Base-by-base conservation (phyloP, 1,139 yeast species). In the Pneumocystis jirovecii region DNA sequence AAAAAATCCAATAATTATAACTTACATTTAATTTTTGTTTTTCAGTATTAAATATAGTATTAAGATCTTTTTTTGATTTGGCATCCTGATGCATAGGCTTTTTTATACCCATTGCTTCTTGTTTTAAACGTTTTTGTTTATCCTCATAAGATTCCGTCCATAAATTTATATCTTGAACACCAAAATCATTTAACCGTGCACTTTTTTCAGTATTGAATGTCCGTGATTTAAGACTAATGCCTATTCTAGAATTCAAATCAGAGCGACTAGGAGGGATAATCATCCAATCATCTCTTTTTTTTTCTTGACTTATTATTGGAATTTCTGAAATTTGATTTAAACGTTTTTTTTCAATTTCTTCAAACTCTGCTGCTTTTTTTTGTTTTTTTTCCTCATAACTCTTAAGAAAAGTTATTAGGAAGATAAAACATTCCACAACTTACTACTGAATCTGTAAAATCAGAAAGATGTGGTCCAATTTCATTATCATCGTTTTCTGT, bases 251-350 rank as follows among this genome's bases (percentile, higher is more conserved):
- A 2, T 70, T 66, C 69, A 68, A 69, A 60, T 69, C 69, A 50
- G 61, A 59, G 39, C 63, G 61, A 4, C 67, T 40, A 2, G 71
- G 71, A 21, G 71, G 71, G 29, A 65, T 63, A 17, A 66, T 62
- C 71, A 70, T 70, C 71, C 71, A 70, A 31, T 69, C 70, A 25
- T 50, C 57, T 29, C 57, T 50, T 29, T 50, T 50, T 50, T 50
- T 50, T 25, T 50, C 57, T 25, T 50, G 19, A 25, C 5, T 50
- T 50, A 7, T 45, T 8, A 25, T 25, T 12, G 34, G 10, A 21
- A 3, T 12, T 6, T 50, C n/a, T 8, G n/a, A 25, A 25, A 25
- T 10, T 12, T 50, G 34, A 25, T 25, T 25, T 50, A 3, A 21
- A 12, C 31, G 15, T 50, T 25, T 37, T 31, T 45, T 10, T 7